Evolutionary conservation across 768 basidiomycete species (phyloP), one percentile per base, ranked within the genome.

Genomic region (Boletus sp.): DNA sequence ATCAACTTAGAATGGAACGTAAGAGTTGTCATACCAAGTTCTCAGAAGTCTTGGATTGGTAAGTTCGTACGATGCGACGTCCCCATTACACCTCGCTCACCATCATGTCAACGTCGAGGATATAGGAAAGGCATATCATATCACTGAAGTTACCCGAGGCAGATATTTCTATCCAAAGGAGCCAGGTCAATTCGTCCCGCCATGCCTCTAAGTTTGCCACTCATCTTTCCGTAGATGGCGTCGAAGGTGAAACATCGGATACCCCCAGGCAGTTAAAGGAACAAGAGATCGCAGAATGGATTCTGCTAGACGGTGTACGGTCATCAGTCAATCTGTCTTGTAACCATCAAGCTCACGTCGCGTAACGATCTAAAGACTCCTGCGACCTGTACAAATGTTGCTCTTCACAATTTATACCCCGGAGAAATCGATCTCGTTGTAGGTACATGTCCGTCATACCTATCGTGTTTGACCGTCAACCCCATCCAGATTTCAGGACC

Each of bases 11-110:
- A 85, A 14, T 90, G 87, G 85, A 75, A 88, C 61, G 87, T 92
- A 37, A 87, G 82, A 64, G 90, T 91, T 15, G 87, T 91, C 51
- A 73, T 91, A 25, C 89, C 89, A 14, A 88, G 83, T 60, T 77
- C 85, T 10, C 90, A 93, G 66, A 91, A 90, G 68, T 90, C 88
- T 35, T 93, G 91, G 90, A 91, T 93, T 33, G 91, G 90, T 88
- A 55, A 49, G 76, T 65, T 25, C 25, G 25, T 38, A 21, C 25
- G 23, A 37, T 42, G 21, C 29, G 53, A 33, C 27, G 25, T 38
- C 41, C 35, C 19, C 46, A 27, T 38, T 19, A n/a, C 11, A 27
- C 30, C 19, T 46, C 29, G 41, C 11, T n/a, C 27, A 32, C 30
- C 19, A 23, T 27, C 37, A 23, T 56, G 51, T 33, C 53, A 29